A percentile compares a stretch with the other conserved stretches of the same genome.
These are phyloP conservation scores for Laguncularia racemosa DNA, from an alignment of 345 rosid genomes.

Conservation along the genomic window DNA sequence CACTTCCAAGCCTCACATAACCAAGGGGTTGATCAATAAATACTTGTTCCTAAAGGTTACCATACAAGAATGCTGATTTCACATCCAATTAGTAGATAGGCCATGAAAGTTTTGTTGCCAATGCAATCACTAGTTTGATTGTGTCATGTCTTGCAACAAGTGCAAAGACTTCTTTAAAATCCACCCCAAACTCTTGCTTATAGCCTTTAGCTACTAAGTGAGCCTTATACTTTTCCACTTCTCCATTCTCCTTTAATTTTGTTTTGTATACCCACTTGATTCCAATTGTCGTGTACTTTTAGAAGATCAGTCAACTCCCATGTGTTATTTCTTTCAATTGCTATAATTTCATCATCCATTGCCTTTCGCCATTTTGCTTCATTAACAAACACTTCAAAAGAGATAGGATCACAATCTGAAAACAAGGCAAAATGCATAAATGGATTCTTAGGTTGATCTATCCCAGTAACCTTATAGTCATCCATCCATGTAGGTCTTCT, in stretches of 20 bases:
- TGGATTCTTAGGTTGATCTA: background rate
- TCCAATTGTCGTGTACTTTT: no score
- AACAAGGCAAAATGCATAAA: background rate
- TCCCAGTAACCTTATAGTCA: no score
- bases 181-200: background rate
- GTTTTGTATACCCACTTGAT: no score
- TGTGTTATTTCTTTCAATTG: conserved; percentile 3
- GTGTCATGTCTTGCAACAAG: no score
- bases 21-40: background rate
- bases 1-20: background rate
- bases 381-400: background rate
- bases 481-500: background rate
- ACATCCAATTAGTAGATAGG: background rate
- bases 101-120: no score
- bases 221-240: no score
- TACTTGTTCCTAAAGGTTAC: background rate
- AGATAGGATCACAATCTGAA: background rate
- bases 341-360: background rate
- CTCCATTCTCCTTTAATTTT: no score
- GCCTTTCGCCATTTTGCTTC: background rate
- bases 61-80: conserved; percentile 4
- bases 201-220: no score
- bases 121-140: no score
- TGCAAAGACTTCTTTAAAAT: background rate
- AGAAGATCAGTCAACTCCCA: no score